These are phyloP conservation scores for Penicillium coffeae DNA, from an alignment of 495 filamentous ascomycete genomes.

Conservation along the genomic window DNA sequence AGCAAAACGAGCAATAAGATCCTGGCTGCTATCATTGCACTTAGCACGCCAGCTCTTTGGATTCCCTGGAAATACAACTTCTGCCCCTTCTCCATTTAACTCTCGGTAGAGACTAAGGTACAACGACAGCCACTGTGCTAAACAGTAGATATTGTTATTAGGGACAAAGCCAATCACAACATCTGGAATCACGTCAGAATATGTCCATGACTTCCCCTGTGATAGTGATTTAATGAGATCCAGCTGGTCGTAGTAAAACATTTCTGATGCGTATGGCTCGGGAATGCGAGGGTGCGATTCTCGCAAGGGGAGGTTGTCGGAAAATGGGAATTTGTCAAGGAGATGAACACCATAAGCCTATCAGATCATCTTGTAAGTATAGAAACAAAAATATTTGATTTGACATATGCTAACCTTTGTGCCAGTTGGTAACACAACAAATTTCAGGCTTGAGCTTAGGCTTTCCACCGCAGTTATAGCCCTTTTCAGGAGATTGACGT, in stretches of 20 bases:
- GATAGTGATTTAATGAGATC: constrained; percentile 33
- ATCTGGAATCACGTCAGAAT: constrained; percentile 45
- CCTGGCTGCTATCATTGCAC: constrained; percentile 36
- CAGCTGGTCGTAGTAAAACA: constrained; percentile 47
- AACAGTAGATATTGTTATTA: constrained; percentile 5
- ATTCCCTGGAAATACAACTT: constrained; percentile 35
- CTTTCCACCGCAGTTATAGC: constrained; percentile 12
- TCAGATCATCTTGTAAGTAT: no score
- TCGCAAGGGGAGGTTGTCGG: constrained; percentile 25
- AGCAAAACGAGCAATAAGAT: constrained; percentile 35
- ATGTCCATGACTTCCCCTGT: constrained; percentile 39
- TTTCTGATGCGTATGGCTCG: constrained; percentile 36
- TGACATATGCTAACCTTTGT: constrained; percentile 10
- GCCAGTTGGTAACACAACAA: constrained; percentile 14
- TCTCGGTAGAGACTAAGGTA: constrained; percentile 36
- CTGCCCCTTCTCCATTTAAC: constrained; percentile 23
- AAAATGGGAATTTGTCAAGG: constrained; percentile 21
- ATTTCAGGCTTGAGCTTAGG: constrained; percentile 7
- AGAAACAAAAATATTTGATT: no score
- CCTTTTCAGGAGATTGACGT: no score
- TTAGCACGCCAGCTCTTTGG: constrained; percentile 14
- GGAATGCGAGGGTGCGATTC: constrained; percentile 41
- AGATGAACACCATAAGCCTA: constrained; percentile 29
- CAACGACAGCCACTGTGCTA: constrained; percentile 30
- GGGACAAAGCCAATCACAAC: constrained; percentile 32